phyloP scores from a whole-genome alignment of 345 rosid genomes.

The Melaleuca alternifolia region DNA sequence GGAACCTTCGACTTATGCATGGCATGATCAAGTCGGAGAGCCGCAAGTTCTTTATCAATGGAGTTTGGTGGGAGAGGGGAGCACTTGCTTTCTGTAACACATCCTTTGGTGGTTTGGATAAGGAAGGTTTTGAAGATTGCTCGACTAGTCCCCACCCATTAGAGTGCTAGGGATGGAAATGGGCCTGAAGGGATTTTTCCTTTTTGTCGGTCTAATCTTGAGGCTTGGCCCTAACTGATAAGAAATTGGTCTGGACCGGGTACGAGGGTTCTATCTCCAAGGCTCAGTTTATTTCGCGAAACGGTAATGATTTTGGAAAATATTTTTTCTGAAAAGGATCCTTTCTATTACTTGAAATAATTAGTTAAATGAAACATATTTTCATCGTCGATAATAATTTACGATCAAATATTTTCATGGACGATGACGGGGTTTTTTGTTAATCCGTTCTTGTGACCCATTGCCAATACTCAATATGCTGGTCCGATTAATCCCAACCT shows the following conservation, averaged over 20 bases:
- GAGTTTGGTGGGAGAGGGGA: background rate
- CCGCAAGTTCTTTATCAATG: background rate
- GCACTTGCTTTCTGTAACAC: background rate
- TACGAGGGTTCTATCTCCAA: background rate
- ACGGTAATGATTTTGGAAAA: background rate
- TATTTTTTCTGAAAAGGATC: background rate
- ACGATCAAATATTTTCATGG: background rate
- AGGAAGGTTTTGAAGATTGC: background rate
- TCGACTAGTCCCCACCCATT: background rate
- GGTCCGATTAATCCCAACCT: no score
- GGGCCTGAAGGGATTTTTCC: background rate
- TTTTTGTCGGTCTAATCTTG: background rate
- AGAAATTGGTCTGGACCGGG: background rate
- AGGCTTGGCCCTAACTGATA: background rate
- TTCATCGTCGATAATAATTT: fast-evolving
- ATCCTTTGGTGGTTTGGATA: background rate
- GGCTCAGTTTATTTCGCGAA: background rate
- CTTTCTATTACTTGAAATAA: background rate
- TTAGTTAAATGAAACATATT: background rate
- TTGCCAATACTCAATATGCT: no score
- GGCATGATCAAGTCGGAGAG: background rate
- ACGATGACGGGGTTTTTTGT: background rate
- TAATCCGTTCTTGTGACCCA: no score
- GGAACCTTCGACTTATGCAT: background rate
- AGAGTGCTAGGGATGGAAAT: background rate